These are phyloP conservation scores for Cryptococcus floricola DNA, from an alignment of 1,284 basidiomycete species.

Conservation along the genomic window DNA sequence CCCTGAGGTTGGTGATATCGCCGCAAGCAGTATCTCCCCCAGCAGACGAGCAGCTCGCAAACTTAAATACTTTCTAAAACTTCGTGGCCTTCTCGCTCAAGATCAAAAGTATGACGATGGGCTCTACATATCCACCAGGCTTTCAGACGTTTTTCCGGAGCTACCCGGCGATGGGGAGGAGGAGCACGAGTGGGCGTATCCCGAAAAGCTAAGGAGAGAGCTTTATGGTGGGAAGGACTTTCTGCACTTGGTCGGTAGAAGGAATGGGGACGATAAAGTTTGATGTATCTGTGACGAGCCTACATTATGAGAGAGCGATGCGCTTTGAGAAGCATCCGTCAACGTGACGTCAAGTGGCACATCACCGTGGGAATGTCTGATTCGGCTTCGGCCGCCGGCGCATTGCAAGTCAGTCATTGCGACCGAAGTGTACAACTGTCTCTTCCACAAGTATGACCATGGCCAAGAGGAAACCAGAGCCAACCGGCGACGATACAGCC, in stretches of 20 bases:
- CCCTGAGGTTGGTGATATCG: slow-evolving; percentile 2
- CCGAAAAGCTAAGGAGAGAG: not conserved
- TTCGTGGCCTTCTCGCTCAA: not conserved
- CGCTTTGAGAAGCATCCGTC: no score
- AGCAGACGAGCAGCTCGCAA: slow-evolving; percentile 9
- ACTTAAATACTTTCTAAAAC: slow-evolving; percentile 7
- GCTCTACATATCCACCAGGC: not conserved
- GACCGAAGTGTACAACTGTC: no score
- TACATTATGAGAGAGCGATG: no score
- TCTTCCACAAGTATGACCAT: no score
- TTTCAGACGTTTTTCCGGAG: not conserved
- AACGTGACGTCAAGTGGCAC: no score
- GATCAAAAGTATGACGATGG: not conserved
- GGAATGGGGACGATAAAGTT: no score
- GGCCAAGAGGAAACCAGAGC: no score
- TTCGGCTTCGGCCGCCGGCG: no score
- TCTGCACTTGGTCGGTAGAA: no score
- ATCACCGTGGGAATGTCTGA: no score
- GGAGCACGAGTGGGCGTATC: slow-evolving; percentile 1
- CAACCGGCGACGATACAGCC: not conserved
- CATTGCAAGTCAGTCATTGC: no score
- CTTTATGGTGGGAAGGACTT: not conserved
- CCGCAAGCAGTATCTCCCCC: slow-evolving; percentile 7
- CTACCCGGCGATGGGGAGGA: not conserved
- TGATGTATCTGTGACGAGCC: no score